Evolutionary conservation across 108 stramenopile genomes (phyloP), one percentile per base, ranked within the genome.

Genomic region (Cyclotella choctawhatcheeana): DNA sequence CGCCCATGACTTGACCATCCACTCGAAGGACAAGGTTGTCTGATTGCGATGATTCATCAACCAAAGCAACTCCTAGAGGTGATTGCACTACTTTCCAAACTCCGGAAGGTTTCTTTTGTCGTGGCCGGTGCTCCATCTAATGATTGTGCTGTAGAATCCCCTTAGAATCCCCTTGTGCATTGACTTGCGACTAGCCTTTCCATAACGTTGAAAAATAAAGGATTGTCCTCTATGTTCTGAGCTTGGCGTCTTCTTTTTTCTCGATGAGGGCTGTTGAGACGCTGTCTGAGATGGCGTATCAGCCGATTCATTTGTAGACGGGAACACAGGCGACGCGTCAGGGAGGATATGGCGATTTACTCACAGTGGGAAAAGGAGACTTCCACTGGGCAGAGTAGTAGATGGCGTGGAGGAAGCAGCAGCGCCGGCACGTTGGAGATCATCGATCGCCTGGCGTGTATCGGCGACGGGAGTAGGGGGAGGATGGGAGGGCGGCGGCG

Each of bases 1-100:
- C 93, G 13, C 90, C 93, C 37, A 86, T 81, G 29, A 82, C 85
- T 35, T 79, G 82, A 44, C 90, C 93, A 62, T 94, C 93, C 7
- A 94, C 86, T 37, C 93, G 88, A 17, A 94, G 71, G 14, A 77
- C 71, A 14, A 81, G 74, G 67, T 91, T 94, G 33, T 90, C 88
- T 10, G 83, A 82, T 29, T 70, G 77, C 29, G 53, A 31, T 22
- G 61, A 71, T 43, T 81, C 76, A 27, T 55, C 47, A 16, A 69
- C 60, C 3, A 48, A 10, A 33, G 24, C 62, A 20, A 66, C 67
- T 35, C 87, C 90, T 18, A 84, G 79, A 3, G 93, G 93, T 55
- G 86, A 88, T 10, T 78, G 76, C 3, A 90, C 71, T 1, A 94
- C 74, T 55, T 78, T 64, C 93, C 93, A 94, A 35, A 87, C 56